A percentile compares a stretch with the other conserved stretches of the same genome.
These are phyloP conservation scores for Colletotrichum chrysophilum DNA, from an alignment of 2,329 filamentous ascomycete species.

Conservation along the genomic window DNA sequence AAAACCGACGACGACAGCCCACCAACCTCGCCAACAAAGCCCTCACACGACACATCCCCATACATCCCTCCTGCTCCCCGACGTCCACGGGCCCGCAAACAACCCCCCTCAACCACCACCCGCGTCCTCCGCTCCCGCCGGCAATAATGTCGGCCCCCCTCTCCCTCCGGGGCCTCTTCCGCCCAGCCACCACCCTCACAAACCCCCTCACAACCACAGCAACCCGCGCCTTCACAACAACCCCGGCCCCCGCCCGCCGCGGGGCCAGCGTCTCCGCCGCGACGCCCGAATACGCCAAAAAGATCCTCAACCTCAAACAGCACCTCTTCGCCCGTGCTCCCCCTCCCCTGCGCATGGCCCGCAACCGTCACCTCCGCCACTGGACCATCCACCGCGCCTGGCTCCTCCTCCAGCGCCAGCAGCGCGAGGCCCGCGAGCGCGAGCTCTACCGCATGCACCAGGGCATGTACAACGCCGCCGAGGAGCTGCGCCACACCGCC, in stretches of 20 bases:
- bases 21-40: background rate
- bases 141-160: background rate
- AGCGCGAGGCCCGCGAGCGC: slow-evolving; percentile 65
- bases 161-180: background rate
- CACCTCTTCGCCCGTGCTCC: slow-evolving; percentile 58
- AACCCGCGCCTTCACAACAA: slow-evolving; percentile 20
- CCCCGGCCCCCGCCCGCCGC: background rate
- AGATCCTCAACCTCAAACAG: slow-evolving; percentile 49
- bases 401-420: slow-evolving; percentile 77
- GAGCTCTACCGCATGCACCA: slow-evolving; percentile 83
- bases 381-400: slow-evolving; percentile 99
- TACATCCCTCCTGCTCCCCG: too few species aligned
- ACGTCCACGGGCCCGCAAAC: background rate
- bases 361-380: slow-evolving; percentile 86
- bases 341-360: slow-evolving; percentile 83
- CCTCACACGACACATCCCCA: too few species aligned
- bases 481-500: slow-evolving; percentile 72
- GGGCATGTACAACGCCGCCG: slow-evolving; percentile 83
- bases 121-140: background rate
- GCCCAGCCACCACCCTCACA: background rate
- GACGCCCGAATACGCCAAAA: slow-evolving; percentile 42
- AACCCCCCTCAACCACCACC: background rate
- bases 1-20: background rate
- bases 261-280: slow-evolving; percentile 28
- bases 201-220: background rate